Percentiles rank a stretch among this genome's conserved stretches.
Evolutionary conservation across 768 basidiomycete genomes (phyloP).

Genomic region (Xerocomellus intermedius): DNA sequence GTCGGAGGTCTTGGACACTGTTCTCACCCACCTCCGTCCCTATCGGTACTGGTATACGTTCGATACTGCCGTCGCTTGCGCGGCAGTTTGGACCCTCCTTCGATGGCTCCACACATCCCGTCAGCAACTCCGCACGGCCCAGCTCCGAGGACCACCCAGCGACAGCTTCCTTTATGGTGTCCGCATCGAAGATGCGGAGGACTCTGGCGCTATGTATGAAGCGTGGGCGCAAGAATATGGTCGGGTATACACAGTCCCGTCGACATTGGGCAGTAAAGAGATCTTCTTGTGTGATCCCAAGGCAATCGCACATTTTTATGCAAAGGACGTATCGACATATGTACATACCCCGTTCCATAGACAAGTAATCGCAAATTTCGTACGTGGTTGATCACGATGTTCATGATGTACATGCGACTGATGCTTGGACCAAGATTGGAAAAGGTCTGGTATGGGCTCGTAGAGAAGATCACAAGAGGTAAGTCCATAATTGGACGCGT

Average conservation of each 20-base stretch:
- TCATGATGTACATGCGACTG: neutral
- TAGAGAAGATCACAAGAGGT: constrained; percentile 48
- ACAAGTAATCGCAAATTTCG: constrained; percentile 18
- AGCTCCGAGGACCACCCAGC: constrained; percentile 13
- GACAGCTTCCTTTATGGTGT: constrained; percentile 16
- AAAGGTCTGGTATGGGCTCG: constrained; percentile 32
- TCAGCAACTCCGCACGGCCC: constrained; percentile 8
- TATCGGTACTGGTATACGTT: neutral
- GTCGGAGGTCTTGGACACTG: neutral
- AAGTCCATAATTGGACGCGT: neutral
- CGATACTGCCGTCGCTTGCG: neutral
- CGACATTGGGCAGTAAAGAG: neutral
- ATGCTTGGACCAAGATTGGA: constrained; percentile 15
- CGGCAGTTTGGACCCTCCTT: constrained; percentile 7
- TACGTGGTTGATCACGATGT: neutral
- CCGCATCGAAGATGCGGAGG: neutral
- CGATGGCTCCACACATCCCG: constrained; percentile 28
- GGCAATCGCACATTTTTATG: constrained; percentile 6
- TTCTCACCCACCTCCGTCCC: neutral
- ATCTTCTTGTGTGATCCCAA: constrained; percentile 42
- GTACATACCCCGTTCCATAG: constrained; percentile 36
- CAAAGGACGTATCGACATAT: constrained; percentile 32
- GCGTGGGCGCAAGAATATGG: constrained; percentile 19
- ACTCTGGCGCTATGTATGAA: constrained; percentile 11
- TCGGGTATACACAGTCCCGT: constrained; percentile 7